A percentile compares a stretch with the other conserved stretches of the same genome.
Conservation (phyloP, 192 early-diverging fungal genomes). For the Backusella macrospora region DNA sequence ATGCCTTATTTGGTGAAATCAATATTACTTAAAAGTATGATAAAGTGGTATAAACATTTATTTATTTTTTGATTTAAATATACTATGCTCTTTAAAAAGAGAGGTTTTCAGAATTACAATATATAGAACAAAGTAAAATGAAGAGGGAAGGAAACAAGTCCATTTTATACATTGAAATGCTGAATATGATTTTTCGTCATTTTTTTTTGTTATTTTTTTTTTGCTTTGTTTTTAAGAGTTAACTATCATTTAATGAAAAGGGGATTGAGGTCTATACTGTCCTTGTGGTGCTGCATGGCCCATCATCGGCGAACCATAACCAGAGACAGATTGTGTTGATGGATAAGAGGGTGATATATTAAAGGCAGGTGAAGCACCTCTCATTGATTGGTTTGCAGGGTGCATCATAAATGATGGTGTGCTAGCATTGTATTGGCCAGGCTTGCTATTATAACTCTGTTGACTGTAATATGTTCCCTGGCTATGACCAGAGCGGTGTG, state of each 20-base stretch:
- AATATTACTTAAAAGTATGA: neutral
- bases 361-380: constrained; percentile 16
- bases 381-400: neutral
- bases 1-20: constrained; percentile 45
- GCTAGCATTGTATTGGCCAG: constrained; percentile 26
- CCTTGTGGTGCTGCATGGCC: neutral
- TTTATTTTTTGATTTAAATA: constrained; percentile 17
- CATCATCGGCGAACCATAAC: constrained; percentile 10
- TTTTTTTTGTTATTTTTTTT: neutral
- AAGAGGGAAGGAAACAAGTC: neutral
- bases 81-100: neutral
- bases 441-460: constrained; percentile 14
- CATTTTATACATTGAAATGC: constrained; percentile 8
- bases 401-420: constrained; percentile 20
- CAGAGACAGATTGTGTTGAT: constrained; percentile 2
- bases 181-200: neutral
- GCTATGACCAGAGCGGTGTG: constrained; percentile 46
- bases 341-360: constrained; percentile 3
- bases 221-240: neutral
- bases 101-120: constrained; percentile 1
- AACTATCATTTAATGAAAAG: constrained; percentile 14
- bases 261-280: constrained; percentile 17
- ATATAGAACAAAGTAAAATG: constrained; percentile 12
- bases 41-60: constrained; percentile 16
- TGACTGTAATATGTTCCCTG: constrained; percentile 46